Evolutionary conservation across 495 filamentous ascomycete species (phyloP), one percentile per base, ranked within the genome.

Genomic region (Penicillium herquei): DNA sequence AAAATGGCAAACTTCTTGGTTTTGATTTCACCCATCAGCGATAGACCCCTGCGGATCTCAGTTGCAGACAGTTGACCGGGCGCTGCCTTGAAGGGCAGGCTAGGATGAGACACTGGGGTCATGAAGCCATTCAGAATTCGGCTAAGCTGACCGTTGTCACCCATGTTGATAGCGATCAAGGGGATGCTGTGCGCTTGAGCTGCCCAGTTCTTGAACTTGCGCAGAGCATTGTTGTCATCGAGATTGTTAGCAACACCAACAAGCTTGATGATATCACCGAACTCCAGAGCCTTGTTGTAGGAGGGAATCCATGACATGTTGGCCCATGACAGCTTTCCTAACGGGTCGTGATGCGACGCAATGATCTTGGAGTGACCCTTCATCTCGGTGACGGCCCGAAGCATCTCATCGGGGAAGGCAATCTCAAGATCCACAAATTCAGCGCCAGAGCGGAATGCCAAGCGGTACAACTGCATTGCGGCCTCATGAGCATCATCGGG

Each of bases 121-220:
- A 99, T 82, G 80, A 98, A 98, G 51, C 79, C 76, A 72, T 98
- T 98, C 52, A 92, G 74, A 52, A 99, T 86, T 33, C 94, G 83
- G 66, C 90, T 95, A 13, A 97, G 84, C 69, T 96, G 92, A 18
- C 94, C 94, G 32, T 81, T 76, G 16, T 84, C 78, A 35, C 95
- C 93, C 92, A 98, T 98, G 73, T 99, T 98, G 73, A 99, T 87
- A 3, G 90, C 91, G 64, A 99, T 97, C 58, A 98, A 66, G 5
- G 91, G 94, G 9, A 82, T 83, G 34, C 87, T 78, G 64, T 96
- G 89, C 0, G 84, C 79, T 30, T 81, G 71, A 34, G 80, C 78
- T 57, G 90, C 89, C 81, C 82, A 88, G 34, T 75, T 76, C 74
- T 88, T 91, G 83, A 98, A 99, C 51, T 84, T 84, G 59, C 84